phyloP scores from a whole-genome alignment of 1,139 yeast genomes.

The Nakaseomyces nivariensis region DNA sequence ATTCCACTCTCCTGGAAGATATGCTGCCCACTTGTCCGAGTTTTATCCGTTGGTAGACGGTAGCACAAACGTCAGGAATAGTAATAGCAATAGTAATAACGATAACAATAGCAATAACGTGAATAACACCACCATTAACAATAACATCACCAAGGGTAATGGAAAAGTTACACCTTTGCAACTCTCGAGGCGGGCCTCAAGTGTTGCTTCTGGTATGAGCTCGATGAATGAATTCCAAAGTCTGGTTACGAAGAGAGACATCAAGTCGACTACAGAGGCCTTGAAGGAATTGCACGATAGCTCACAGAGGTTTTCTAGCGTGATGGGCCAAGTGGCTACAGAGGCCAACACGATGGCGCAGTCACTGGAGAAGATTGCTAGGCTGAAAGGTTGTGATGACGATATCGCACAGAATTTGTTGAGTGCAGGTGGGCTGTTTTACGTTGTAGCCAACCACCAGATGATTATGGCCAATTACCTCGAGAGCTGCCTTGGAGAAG shows the following conservation, averaged over 20 bases:
- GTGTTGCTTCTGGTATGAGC: slow-evolving; percentile 22
- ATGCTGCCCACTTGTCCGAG: slow-evolving; percentile 28
- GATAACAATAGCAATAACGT: slow-evolving; percentile 5
- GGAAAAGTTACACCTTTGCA: too few species aligned
- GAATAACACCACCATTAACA: slow-evolving; percentile 3
- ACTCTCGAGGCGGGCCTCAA: slow-evolving; percentile 17
- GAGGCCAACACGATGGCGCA: slow-evolving; percentile 70
- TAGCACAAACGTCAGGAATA: slow-evolving; percentile 4
- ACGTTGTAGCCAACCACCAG: slow-evolving; percentile 67
- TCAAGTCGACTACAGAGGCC: slow-evolving; percentile 38
- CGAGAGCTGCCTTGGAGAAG: slow-evolving; percentile 44
- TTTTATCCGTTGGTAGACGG: slow-evolving; percentile 25
- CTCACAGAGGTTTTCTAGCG: slow-evolving; percentile 42
- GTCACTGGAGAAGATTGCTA: slow-evolving; percentile 61
- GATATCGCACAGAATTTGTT: slow-evolving; percentile 53
- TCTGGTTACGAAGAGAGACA: slow-evolving; percentile 49
- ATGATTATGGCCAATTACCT: slow-evolving; percentile 56
- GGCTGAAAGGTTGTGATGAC: slow-evolving; percentile 53
- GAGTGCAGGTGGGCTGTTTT: slow-evolving; percentile 72
- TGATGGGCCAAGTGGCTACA: slow-evolving; percentile 42
- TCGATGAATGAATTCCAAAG: slow-evolving; percentile 42
- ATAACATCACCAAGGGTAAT: background rate
- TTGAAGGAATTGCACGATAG: slow-evolving; percentile 42
- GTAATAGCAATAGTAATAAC: background rate
- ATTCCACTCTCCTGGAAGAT: slow-evolving; percentile 17